Base-by-base conservation (phyloP, 2,329 filamentous ascomycete species). In the Pleomassaria siparia region DNA sequence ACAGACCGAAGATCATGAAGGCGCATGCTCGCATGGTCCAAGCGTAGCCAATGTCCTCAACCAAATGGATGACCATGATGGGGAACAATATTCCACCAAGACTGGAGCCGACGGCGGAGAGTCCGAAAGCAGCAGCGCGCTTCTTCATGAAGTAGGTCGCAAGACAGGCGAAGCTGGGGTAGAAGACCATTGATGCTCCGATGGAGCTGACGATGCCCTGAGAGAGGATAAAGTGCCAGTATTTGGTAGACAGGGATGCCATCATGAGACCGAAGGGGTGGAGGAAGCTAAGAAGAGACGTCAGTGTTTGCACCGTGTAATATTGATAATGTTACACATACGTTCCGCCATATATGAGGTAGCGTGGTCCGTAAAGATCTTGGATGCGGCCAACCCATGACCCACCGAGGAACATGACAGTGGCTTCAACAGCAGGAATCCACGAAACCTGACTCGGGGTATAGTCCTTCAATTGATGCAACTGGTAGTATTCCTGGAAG, bases 231-330 rank as follows among this genome's bases (percentile, higher is more conserved):
- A 78, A 71, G 40, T 79, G 76, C 48, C 76, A 79, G 59, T 77
- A 79, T 39, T 76, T 46, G 3, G 69, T 75, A 24, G 70, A 82
- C 51, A 84, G 60, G 2, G 74, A 78, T 0, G 78, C 72, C 79
- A 83, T 82, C 77, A 85, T 82, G 2, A 85, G 55, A 1, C 79
- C 76, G 44, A 83, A 77, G 7, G 84, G 74, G 36, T 81, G 75
- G 9, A 50, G 73, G 58, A 25, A 78, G n/a, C n/a, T n/a, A n/a
- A n/a, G n/a, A n/a, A n/a, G n/a, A n/a, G n/a, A n/a, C n/a, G n/a
- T n/a, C n/a, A n/a, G n/a, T n/a, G n/a, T n/a, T n/a, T n/a, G n/a
- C n/a, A n/a, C n/a, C n/a, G n/a, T n/a, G n/a, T n/a, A n/a, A n/a
- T n/a, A n/a, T n/a, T n/a, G n/a, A n/a, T n/a, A n/a, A n/a, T n/a